Evolutionary conservation across 1,284 basidiomycete genomes (phyloP).

Genomic region (Rhodotorula glutinis): DNA sequence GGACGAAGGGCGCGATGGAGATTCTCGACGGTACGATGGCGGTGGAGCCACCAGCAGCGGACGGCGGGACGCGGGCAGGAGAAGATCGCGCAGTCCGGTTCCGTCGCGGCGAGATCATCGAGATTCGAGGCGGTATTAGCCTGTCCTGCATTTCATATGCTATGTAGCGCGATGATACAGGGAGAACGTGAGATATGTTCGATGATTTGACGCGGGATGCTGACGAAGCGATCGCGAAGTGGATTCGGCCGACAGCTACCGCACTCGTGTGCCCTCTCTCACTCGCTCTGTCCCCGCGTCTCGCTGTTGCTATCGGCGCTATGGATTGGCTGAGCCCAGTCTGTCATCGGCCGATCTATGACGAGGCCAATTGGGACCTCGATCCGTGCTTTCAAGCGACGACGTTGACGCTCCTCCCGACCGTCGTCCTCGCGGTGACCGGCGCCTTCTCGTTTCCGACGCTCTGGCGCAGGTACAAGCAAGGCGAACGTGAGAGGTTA

Average conservation of each 20-base stretch:
- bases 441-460: constrained; percentile 54
- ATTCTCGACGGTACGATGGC: not conserved
- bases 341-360: constrained; percentile 63
- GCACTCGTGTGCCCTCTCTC: not conserved
- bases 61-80: not conserved
- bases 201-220: no score
- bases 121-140: not conserved
- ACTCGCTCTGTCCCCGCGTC: not conserved
- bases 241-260: not conserved
- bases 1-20: not conserved
- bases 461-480: constrained; percentile 53
- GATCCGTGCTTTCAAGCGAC: constrained; percentile 81
- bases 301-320: no score
- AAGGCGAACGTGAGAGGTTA: constrained; percentile 16
- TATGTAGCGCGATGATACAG: no score
- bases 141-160: no score
- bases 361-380: constrained; percentile 66
- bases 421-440: constrained; percentile 59
- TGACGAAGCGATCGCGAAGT: no score
- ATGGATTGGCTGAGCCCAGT: constrained; percentile 36
- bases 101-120: not conserved
- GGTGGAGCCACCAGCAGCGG: no score
- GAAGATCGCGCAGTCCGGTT: not conserved
- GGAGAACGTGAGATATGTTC: no score
- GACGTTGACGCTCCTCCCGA: constrained; percentile 58